phyloP scores from a whole-genome alignment of 495 filamentous ascomycete genomes.

The Aspergillus nidulans region DNA sequence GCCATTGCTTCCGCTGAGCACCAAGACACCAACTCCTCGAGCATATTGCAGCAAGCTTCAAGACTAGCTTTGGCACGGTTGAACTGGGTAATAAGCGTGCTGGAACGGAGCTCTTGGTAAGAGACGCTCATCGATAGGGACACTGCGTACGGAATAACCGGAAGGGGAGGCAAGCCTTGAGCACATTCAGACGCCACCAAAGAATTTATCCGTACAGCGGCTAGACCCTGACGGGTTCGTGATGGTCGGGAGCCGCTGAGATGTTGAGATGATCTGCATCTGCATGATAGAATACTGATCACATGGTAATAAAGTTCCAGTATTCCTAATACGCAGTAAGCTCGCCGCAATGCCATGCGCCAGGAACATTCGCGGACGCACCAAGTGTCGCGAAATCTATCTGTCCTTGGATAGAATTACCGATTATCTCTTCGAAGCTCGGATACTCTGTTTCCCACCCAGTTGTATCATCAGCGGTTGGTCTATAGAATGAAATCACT shows the following conservation, averaged over 20 bases:
- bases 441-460: conserved; percentile 56
- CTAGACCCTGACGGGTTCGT: conserved; percentile 57
- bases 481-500: conserved; percentile 65
- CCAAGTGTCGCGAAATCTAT: conserved; percentile 29
- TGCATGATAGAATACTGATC: conserved; percentile 58
- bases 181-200: conserved; percentile 52
- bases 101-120: conserved; percentile 67
- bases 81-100: conserved; percentile 58
- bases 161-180: conserved; percentile 52
- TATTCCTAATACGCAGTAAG: conserved; percentile 38
- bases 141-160: conserved; percentile 65
- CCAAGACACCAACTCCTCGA: conserved; percentile 56
- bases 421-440: conserved; percentile 64
- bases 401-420: conserved; percentile 32
- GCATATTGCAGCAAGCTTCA: conserved; percentile 50
- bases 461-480: conserved; percentile 39
- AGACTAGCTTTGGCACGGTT: conserved; percentile 58
- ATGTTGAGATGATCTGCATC: conserved; percentile 34
- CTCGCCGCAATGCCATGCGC: background rate
- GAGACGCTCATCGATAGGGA: conserved; percentile 64
- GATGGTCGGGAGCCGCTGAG: conserved; percentile 40
- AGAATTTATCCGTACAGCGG: conserved; percentile 60
- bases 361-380: conserved; percentile 14
- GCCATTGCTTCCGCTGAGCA: conserved; percentile 60
- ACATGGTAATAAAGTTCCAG: conserved; percentile 68